Conservation (phyloP, 257 asterid species). For the Salvia miltiorrhiza region DNA sequence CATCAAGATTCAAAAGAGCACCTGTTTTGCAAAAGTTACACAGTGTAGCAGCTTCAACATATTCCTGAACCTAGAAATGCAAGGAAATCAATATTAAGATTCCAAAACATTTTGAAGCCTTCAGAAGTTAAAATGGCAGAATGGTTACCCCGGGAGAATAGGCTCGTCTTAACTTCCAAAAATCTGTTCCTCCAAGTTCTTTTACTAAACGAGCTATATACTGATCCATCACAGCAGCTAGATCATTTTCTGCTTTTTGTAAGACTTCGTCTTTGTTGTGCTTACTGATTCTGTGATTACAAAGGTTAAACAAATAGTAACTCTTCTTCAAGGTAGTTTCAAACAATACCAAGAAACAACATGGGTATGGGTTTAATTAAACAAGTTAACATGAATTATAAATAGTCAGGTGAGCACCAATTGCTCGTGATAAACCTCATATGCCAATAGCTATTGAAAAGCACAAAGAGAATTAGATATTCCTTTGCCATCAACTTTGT, state of each 20-base stretch:
- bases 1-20: conserved; percentile 65
- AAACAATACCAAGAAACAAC: not conserved
- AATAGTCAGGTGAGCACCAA: not conserved
- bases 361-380: not conserved
- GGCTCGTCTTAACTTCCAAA: conserved; percentile 94
- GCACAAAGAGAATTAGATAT: not conserved
- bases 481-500: not conserved
- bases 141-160: conserved; percentile 87
- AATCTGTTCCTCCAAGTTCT: conserved; percentile 86
- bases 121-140: conserved; percentile 8
- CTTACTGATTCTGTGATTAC: conserved; percentile 60
- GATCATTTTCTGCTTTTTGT: conserved; percentile 76
- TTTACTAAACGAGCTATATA: conserved; percentile 62
- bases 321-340: not conserved
- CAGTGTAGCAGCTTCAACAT: conserved; percentile 92
- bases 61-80: conserved; percentile 74
- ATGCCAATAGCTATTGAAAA: not conserved
- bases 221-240: conserved; percentile 67
- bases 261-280: conserved; percentile 71
- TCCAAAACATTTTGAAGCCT: not conserved
- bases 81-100: conserved; percentile 20
- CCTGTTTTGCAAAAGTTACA: conserved; percentile 85
- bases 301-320: conserved; percentile 6
- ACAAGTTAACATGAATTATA: not conserved
- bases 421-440: not conserved